Evolutionary conservation across 2,329 filamentous ascomycete genomes (phyloP), one percentile per base, ranked within the genome.

Genomic region (Emergomyces africanus): DNA sequence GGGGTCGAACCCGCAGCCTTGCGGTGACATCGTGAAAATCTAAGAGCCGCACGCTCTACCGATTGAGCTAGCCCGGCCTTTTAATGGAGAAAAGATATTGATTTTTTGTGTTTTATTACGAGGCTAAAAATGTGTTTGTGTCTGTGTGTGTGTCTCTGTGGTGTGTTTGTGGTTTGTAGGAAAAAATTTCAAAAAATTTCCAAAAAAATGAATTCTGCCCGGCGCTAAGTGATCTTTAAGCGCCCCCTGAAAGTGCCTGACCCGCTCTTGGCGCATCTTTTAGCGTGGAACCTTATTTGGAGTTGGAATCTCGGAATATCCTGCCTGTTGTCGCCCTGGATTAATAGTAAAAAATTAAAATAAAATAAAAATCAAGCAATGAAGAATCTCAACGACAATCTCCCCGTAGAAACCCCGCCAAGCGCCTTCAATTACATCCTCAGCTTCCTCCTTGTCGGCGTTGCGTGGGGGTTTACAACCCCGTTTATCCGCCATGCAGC

Each of bases 391-490:
- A 37, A 12, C 10, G 28, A 51, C 15, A 49, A 20, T 4, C 20
- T 9, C 60, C 4, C 15, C 15, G 49, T n/a, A 37, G 49, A 51
- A n/a, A 15, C 67, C 15, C 71, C 72, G 33, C 75, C 76, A 14
- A 67, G 68, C 5, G 65, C 73, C 64, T 79, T 95, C 76, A 91
- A 90, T 76, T 96, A 94, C 79, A 80, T 94, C 63, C 79, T 92
- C 61, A 89, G 89, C 66, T 96, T 96, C 78, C 80, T 96, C 58
- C 83, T 96, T 61, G 91, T 97, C 65, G 90, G 91, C 57, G 78
- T 94, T 28, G 91, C 90, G 65, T 97, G 92, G 92, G 92, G 91
- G 57, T 84, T 95, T 66, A 96, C 90, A 0, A 95, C 90, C 23
- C 86, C 87, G 59, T 96, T 97, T 77, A 95, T 97, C 79, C 86